Evolutionary conservation across 2,329 filamentous ascomycete genomes (phyloP), one percentile per base, ranked within the genome.

Genomic region (Apiospora pterosperma): DNA sequence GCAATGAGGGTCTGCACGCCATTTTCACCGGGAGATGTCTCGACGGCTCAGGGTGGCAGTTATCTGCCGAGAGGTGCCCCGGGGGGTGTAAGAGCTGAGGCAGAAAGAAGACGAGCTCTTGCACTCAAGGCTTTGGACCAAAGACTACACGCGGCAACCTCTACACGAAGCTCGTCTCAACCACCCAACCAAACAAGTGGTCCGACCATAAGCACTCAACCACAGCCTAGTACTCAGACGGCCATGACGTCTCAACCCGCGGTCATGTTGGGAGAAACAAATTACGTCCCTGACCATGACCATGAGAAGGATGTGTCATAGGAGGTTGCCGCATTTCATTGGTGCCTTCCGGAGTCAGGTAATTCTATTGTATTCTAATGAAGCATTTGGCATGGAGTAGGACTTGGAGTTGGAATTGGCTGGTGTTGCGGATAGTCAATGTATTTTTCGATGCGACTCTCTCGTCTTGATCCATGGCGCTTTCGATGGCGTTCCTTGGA

Each of bases 101-200:
- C 95, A 0, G 96, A 98, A 81, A 84, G 96, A 69, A 87, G 96
- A 75, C 87, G 96, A 69, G 94, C 94, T 0, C 80, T 99, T 69
- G 96, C 96, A 1, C 83, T 99, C 64, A 95, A 95, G 75, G 95
- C 94, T 4, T 81, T 99, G 63, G 96, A 99, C 77, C 93, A 98
- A 79, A 86, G 96, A 68, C 82, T 99, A 62, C 92, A 96, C 76
- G 91, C 92, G n/a, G 93, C 93, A 4, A 90, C 91, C 19, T 76
- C 80, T 34, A 74, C 82, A 48, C 77, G 78, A 65, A 69, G 75
- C 64, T 70, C 73, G 6, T 74, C 76, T 14, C 75, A 73, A 64
- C 75, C 77, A 55, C 83, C 82, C 4, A 76, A 79, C n/a, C 77
- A 78, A 25, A 77, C 82, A 2, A 81, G 79, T 1, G 85, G 85